phyloP scores from a whole-genome alignment of 179 eudicot species.

The Sideroxylon spinosum region DNA sequence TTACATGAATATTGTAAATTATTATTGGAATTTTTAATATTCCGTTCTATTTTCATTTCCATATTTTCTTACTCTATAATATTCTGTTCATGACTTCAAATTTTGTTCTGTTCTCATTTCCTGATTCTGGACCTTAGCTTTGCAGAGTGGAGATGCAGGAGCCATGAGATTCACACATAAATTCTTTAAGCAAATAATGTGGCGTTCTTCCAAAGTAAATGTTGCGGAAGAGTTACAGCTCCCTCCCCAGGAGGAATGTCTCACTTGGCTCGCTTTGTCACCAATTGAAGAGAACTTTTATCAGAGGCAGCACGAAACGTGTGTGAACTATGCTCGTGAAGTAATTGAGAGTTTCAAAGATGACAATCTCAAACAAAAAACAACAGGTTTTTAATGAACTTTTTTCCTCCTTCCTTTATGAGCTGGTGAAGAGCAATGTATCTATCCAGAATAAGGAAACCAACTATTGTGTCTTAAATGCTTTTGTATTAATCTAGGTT shows the following conservation, averaged over 20 bases:
- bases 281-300: constrained; percentile 89
- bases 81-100: background rate
- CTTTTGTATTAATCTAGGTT: constrained; percentile 36
- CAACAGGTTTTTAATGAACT: constrained; percentile 43
- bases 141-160: constrained; percentile 70
- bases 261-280: constrained; percentile 86
- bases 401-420: constrained; percentile 2
- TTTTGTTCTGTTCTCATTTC: background rate
- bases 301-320: constrained; percentile 93
- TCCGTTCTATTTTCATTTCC: background rate
- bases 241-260: constrained; percentile 87
- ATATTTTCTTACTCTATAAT: background rate
- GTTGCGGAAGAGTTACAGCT: constrained; percentile 82
- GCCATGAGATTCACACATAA: constrained; percentile 74
- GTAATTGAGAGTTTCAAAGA: constrained; percentile 65
- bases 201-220: constrained; percentile 88
- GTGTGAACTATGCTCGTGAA: constrained; percentile 70
- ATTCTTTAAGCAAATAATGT: constrained; percentile 75
- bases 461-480: background rate
- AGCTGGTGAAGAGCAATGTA: constrained; percentile 13
- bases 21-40: background rate
- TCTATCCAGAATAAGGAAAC: background rate
- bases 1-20: background rate
- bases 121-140: constrained; percentile 18
- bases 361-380: constrained; percentile 34